These are phyloP conservation scores for Boeremia lycopersici DNA, from an alignment of 2,329 filamentous ascomycete species.

Conservation along the genomic window DNA sequence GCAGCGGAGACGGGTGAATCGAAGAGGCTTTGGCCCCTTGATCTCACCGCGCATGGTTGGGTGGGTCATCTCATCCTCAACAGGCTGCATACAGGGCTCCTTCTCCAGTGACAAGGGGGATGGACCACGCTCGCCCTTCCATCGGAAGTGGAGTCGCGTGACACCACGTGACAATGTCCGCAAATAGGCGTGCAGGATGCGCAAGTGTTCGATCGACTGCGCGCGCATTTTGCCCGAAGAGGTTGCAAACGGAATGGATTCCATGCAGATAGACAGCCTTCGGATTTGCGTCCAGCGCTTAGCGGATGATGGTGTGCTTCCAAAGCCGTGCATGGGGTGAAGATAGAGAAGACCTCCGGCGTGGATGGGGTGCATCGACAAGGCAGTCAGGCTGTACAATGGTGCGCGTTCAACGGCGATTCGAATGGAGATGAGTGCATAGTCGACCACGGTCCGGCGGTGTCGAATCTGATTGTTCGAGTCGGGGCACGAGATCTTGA, in stretches of 20 bases:
- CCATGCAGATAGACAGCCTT: constrained; percentile 73
- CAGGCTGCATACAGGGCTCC: constrained; percentile 71
- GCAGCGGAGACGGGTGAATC: constrained; percentile 70
- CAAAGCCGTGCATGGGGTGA: constrained; percentile 74
- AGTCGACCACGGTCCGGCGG: constrained; percentile 80
- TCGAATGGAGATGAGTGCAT: constrained; percentile 83
- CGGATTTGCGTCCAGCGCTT: constrained; percentile 79
- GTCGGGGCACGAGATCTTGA: constrained; percentile 77
- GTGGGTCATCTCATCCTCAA: constrained; percentile 44
- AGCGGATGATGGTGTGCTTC: constrained; percentile 72
- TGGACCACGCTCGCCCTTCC: constrained; percentile 74
- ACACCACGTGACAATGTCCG: constrained; percentile 69
- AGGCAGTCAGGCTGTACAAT: constrained; percentile 67
- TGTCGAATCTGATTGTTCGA: constrained; percentile 71
- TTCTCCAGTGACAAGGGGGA: constrained; percentile 72
- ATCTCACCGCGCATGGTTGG: constrained; percentile 41
- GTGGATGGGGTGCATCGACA: constrained; percentile 77
- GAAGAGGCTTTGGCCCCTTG: constrained; percentile 53
- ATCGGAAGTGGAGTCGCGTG: constrained; percentile 76
- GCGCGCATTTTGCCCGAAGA: constrained; percentile 57
- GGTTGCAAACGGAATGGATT: constrained; percentile 68
- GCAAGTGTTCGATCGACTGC: constrained; percentile 68
- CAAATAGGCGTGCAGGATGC: constrained; percentile 78
- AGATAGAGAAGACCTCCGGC: constrained; percentile 78
- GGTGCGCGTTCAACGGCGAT: constrained; percentile 79